Percentiles rank a stretch among this genome's conserved stretches.
Evolutionary conservation across 176 grass and related monocot species (phyloP).

Genomic region (Canna indica): DNA sequence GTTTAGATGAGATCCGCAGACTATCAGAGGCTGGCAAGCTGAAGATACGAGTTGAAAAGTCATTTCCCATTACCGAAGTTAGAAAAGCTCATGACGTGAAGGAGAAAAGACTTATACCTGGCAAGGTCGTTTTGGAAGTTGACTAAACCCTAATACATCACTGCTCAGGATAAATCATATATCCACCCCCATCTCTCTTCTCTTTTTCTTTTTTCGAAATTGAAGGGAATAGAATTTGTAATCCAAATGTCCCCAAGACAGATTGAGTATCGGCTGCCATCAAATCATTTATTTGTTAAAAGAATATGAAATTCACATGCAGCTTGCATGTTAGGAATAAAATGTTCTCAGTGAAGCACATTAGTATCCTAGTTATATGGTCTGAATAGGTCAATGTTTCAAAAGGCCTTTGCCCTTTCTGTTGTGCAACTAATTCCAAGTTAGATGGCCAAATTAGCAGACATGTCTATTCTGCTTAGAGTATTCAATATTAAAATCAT

Average conservation of each 20-base stretch:
- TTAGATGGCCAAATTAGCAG: no score
- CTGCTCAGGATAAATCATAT: not conserved
- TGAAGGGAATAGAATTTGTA: not conserved
- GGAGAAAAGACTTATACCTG: conserved; percentile 63
- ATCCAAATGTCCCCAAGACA: not conserved
- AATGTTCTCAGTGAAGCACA: no score
- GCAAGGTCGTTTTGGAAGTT: conserved; percentile 85
- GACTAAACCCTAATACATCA: conserved; percentile 17
- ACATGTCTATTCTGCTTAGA: no score
- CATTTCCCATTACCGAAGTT: conserved; percentile 58
- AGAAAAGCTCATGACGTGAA: conserved; percentile 80
- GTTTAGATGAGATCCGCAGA: conserved; percentile 68
- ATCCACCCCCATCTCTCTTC: not conserved
- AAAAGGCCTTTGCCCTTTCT: no score
- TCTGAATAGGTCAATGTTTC: no score
- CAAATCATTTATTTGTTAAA: no score
- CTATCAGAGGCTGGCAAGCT: conserved; percentile 59
- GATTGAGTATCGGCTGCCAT: no score
- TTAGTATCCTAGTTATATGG: no score
- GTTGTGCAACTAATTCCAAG: no score
- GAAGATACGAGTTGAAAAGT: conserved; percentile 82
- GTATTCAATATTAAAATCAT: no score
- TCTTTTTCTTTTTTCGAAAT: not conserved
- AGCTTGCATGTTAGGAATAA: no score
- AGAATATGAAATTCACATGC: no score